These are phyloP conservation scores for Erodium trifolium DNA, from an alignment of 441 rosid genomes.

Conservation along the genomic window DNA sequence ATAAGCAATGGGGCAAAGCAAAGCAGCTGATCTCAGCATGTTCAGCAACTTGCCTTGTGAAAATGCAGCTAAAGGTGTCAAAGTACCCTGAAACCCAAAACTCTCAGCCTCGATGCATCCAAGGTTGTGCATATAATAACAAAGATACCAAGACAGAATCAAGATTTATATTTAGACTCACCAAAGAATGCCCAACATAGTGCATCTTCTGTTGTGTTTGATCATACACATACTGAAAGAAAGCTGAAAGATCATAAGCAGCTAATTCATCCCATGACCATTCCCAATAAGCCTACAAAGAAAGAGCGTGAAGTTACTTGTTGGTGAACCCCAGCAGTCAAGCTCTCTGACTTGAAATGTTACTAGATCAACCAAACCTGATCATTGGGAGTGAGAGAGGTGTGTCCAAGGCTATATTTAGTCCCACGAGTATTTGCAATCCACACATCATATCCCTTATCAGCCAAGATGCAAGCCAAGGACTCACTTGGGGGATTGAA, in stretches of 20 bases:
- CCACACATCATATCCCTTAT: conserved; percentile 37
- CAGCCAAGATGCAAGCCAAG: conserved; percentile 29
- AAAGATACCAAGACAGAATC: neutral
- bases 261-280: conserved; percentile 45
- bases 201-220: conserved; percentile 30
- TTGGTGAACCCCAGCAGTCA: no score
- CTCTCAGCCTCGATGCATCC: no score
- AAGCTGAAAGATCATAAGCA: conserved; percentile 30
- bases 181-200: conserved; percentile 41
- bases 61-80: conserved; percentile 28
- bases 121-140: no score
- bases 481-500: conserved; percentile 21
- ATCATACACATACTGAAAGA: conserved; percentile 23
- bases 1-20: conserved; percentile 31
- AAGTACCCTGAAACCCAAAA: conserved; percentile 23
- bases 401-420: conserved; percentile 29
- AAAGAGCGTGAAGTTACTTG: no score
- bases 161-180: conserved; percentile 4
- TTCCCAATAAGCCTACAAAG: conserved; percentile 38
- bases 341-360: no score
- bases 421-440: conserved; percentile 38
- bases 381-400: conserved; percentile 26
- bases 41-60: conserved; percentile 17
- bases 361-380: conserved; percentile 13
- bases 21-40: conserved; percentile 27